phyloP scores from a whole-genome alignment of 164 flowering plant species.

The Magnolia kwangsiensis region DNA sequence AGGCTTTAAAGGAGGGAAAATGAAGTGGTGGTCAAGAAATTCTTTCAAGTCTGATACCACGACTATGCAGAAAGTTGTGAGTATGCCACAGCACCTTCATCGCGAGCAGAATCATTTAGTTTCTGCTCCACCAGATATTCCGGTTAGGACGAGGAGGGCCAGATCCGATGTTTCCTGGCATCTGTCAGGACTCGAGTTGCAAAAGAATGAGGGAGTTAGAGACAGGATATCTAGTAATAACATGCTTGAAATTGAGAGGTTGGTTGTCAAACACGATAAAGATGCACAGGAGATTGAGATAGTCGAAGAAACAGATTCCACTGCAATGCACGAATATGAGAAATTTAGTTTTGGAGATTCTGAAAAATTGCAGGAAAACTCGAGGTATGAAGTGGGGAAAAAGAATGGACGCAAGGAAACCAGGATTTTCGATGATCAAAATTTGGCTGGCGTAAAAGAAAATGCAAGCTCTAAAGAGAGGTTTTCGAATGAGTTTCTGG shows the following conservation, averaged over 20 bases:
- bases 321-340: conserved; percentile 16
- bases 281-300: conserved; percentile 16
- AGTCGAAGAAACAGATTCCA: conserved; percentile 16
- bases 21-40: conserved; percentile 24
- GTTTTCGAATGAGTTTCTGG: conserved; percentile 8
- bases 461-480: conserved; percentile 16
- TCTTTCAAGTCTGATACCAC: conserved; percentile 21
- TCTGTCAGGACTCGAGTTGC: conserved; percentile 17
- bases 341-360: not conserved
- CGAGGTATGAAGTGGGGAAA: not conserved
- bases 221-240: conserved; percentile 11
- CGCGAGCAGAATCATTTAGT: conserved; percentile 16
- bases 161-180: conserved; percentile 39
- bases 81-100: conserved; percentile 22
- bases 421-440: conserved; percentile 24
- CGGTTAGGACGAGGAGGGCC: conserved; percentile 35
- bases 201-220: conserved; percentile 14
- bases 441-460: conserved; percentile 20
- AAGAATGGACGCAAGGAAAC: conserved; percentile 15
- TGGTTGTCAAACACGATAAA: conserved; percentile 7
- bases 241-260: conserved; percentile 19
- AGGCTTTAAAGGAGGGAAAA: conserved; percentile 49
- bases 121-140: conserved; percentile 13
- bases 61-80: conserved; percentile 7
- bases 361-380: not conserved